These are phyloP conservation scores for Alternaria gansuensis DNA, from an alignment of 2,329 filamentous ascomycete species.

Conservation along the genomic window DNA sequence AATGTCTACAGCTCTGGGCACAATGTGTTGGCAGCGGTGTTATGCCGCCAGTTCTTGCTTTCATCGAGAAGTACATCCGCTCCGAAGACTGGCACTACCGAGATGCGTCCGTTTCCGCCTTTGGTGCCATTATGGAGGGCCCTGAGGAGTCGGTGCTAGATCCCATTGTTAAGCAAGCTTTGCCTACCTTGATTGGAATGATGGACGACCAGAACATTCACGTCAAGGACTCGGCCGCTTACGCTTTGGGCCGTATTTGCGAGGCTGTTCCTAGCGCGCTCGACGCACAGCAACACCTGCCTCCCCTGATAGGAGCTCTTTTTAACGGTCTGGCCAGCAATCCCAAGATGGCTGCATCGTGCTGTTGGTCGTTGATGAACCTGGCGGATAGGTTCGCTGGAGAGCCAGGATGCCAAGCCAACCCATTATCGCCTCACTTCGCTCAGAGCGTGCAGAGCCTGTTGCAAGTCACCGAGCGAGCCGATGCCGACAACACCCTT, in stretches of 20 bases:
- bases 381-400: slow-evolving; percentile 94
- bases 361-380: slow-evolving; percentile 99
- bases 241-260: slow-evolving; percentile 93
- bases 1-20: slow-evolving; percentile 93
- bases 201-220: slow-evolving; percentile 87
- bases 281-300: slow-evolving; percentile 82
- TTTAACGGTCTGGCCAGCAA: slow-evolving; percentile 90
- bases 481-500: slow-evolving; percentile 84
- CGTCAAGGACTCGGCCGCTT: slow-evolving; percentile 95
- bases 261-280: slow-evolving; percentile 92
- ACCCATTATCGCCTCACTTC: slow-evolving; percentile 90
- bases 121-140: slow-evolving; percentile 98
- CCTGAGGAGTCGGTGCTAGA: slow-evolving; percentile 92
- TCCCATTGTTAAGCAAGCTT: slow-evolving; percentile 93
- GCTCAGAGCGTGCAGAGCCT: slow-evolving; percentile 88
- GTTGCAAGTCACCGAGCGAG: slow-evolving; percentile 82
- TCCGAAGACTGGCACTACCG: slow-evolving; percentile 93
- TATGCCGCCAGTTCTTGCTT: slow-evolving; percentile 84
- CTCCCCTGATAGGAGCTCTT: slow-evolving; percentile 83
- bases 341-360: slow-evolving; percentile 96
- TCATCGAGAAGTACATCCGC: slow-evolving; percentile 90
- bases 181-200: slow-evolving; percentile 92
- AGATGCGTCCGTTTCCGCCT: slow-evolving; percentile 95
- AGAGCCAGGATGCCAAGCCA: slow-evolving; percentile 78
- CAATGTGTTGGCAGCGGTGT: slow-evolving; percentile 88